Evolutionary conservation across 768 basidiomycete genomes (phyloP).

Genomic region (Leccinum obscurum): DNA sequence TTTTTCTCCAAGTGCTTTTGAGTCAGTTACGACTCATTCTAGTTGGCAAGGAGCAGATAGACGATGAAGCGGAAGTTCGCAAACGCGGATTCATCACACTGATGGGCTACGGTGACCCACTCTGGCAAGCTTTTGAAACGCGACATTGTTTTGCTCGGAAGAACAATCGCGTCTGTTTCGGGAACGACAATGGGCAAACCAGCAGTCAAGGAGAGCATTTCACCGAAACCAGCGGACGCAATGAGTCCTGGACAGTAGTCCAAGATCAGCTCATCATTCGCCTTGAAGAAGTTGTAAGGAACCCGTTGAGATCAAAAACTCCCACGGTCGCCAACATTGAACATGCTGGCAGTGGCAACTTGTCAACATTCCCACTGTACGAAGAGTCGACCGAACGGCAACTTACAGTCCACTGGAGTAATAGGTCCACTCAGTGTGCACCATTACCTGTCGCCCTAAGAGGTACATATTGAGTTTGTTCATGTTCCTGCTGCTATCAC

Average conservation of each 20-base stretch:
- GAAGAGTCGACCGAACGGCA: too few relatives aligned
- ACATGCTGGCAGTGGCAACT: too few relatives aligned
- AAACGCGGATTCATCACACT: conserved; percentile 45
- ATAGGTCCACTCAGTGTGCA: too few relatives aligned
- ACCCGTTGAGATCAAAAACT: too few relatives aligned
- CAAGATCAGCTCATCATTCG: conserved; percentile 46
- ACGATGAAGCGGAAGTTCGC: conserved; percentile 53
- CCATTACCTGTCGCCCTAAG: too few relatives aligned
- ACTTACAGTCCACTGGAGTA: too few relatives aligned
- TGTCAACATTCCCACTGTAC: too few relatives aligned
- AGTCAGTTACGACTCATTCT: neutral
- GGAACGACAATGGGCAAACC: conserved; percentile 17
- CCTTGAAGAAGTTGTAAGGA: conserved; percentile 24
- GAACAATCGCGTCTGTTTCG: conserved; percentile 40
- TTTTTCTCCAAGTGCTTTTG: neutral
- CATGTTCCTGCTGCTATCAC: too few relatives aligned
- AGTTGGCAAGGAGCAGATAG: conserved; percentile 46
- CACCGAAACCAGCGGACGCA: conserved; percentile 43
- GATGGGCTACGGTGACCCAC: conserved; percentile 36
- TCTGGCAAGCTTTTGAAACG: conserved; percentile 43
- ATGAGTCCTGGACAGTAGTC: conserved; percentile 31
- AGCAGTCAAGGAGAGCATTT: conserved; percentile 34
- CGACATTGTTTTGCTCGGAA: conserved; percentile 45
- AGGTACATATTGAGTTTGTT: too few relatives aligned
- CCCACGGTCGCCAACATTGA: too few relatives aligned